Evolutionary conservation across 129 eudicot species (phyloP).

Genomic region (Logfia minima): DNA sequence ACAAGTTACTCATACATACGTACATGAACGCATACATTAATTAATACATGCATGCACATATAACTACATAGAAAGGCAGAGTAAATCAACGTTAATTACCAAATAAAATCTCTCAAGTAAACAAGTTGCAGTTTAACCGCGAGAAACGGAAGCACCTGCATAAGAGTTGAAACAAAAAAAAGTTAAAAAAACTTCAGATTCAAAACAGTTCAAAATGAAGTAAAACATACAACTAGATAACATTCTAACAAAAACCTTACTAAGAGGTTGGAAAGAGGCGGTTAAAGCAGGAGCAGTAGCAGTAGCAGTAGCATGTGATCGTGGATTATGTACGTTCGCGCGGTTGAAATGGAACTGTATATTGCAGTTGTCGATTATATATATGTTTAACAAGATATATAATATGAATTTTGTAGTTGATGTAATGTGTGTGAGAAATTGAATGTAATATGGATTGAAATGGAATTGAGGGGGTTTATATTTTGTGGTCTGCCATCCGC

Average conservation of each 20-base stretch:
- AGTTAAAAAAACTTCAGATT: not conserved
- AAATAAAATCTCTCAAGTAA: not conserved
- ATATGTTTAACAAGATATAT: no score
- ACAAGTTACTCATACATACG: not conserved
- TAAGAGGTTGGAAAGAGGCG: not conserved
- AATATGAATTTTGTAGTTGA: not conserved
- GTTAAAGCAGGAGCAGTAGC: not conserved
- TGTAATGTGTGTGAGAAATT: conserved; percentile 8
- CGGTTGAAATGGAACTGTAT: not conserved
- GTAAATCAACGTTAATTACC: not conserved
- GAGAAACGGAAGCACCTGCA: conserved; percentile 18
- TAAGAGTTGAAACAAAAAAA: not conserved
- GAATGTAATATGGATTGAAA: conserved; percentile 22
- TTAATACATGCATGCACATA: not conserved
- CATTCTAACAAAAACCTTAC: not conserved
- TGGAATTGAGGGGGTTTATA: conserved; percentile 28
- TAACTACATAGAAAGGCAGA: not conserved
- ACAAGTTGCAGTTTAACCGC: conserved; percentile 2
- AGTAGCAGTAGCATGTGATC: not conserved
- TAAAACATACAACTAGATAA: not conserved
- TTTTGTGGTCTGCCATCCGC: conserved; percentile 29
- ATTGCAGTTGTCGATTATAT: conserved; percentile 3
- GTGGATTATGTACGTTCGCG: not conserved
- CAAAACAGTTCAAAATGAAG: not conserved
- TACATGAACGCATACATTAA: not conserved